Conservation (phyloP, 805 yeast genomes). For the Pichia insulana region DNA sequence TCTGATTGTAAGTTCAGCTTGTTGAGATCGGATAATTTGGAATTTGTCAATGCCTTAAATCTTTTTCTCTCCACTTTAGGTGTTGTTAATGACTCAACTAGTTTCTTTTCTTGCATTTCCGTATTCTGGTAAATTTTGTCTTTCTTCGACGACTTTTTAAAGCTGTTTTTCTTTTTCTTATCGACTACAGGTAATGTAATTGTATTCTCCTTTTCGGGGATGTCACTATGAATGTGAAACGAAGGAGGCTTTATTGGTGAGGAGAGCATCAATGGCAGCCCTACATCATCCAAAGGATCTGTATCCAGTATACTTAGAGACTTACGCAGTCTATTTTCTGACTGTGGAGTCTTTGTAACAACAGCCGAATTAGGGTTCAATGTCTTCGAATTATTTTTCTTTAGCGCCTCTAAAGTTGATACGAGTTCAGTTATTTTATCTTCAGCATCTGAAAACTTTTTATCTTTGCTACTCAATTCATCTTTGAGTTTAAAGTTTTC, state of each 20-base stretch:
- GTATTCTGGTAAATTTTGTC: slow-evolving; percentile 1
- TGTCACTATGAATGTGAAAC: slow-evolving; percentile 4
- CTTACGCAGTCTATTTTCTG: slow-evolving; percentile 3
- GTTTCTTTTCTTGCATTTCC: slow-evolving; percentile 4
- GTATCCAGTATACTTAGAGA: slow-evolving; percentile 6
- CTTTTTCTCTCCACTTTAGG: background rate
- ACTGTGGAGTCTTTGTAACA: background rate
- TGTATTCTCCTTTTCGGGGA: slow-evolving; percentile 3
- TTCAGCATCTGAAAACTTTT: background rate
- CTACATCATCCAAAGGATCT: slow-evolving; percentile 7
- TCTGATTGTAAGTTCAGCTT: background rate
- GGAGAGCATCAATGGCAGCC: slow-evolving; percentile 8
- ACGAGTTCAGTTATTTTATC: background rate
- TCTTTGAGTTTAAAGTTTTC: background rate
- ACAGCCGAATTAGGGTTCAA: background rate
- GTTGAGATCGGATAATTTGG: slow-evolving; percentile 10
- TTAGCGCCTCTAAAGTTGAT: background rate
- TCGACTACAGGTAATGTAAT: slow-evolving; percentile 1
- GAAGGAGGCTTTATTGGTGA: slow-evolving; percentile 6
- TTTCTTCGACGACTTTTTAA: background rate
- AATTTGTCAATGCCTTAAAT: slow-evolving; percentile 5
- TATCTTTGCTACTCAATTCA: background rate
- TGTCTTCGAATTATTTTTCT: background rate
- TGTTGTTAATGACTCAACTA: background rate
- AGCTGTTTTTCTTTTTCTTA: slow-evolving; percentile 1